Conservation (phyloP, 1,139 yeast genomes). For the Arxiozyma bovina region DNA sequence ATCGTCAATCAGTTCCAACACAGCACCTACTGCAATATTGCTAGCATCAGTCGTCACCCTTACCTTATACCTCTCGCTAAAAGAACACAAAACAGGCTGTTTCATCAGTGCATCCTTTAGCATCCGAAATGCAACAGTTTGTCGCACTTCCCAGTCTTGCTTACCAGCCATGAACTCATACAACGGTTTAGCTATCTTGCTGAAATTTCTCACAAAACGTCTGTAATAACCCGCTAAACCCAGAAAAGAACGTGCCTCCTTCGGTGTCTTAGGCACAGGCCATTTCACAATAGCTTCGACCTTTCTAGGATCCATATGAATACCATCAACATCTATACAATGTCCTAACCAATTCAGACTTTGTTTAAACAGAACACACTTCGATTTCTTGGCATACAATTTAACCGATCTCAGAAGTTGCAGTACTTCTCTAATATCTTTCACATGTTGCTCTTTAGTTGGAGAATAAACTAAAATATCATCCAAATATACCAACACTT, state of each 20-base stretch:
- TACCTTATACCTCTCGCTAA: neutral
- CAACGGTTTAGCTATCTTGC: neutral
- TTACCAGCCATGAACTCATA: neutral
- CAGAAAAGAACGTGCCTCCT: neutral
- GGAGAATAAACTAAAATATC: constrained; percentile 24
- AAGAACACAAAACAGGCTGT: neutral
- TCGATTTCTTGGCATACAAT: neutral
- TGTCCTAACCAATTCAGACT: neutral
- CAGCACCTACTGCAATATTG: constrained; percentile 1
- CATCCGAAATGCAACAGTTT: neutral
- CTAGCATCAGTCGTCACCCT: constrained; percentile 1
- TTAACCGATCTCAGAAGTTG: neutral
- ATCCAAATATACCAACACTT: constrained; percentile 22
- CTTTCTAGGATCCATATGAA: no score
- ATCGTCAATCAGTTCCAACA: neutral
- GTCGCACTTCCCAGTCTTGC: neutral
- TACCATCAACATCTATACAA: neutral
- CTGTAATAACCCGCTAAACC: neutral
- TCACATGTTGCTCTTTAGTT: constrained; percentile 10
- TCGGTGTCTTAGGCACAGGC: neutral
- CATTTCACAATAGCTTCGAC: neutral
- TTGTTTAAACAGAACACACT: neutral
- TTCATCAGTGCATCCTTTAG: neutral
- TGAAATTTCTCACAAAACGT: neutral
- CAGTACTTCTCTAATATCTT: constrained; percentile 6